Base-by-base conservation (phyloP, 1,284 basidiomycete species). In the Puccinia novopanici region DNA sequence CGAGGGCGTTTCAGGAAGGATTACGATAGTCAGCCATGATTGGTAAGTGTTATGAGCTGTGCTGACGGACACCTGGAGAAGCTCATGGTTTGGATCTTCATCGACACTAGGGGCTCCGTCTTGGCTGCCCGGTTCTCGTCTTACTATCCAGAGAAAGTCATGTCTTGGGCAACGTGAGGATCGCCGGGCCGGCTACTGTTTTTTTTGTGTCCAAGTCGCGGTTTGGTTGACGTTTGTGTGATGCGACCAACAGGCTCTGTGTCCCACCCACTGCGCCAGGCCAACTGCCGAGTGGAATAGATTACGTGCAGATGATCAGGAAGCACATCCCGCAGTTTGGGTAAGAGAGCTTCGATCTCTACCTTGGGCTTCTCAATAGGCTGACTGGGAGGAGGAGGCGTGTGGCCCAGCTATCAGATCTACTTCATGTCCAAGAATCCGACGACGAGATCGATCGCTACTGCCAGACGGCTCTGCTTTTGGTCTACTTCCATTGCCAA, bases 1-100 rank as follows among this genome's bases (percentile, higher is more conserved):
- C 54, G 59, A 67, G 42, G n/a, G 63, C 15, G 52, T 77, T 3
- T 30, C 24, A 13, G 37, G 15, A 24, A 68, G 54, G 42, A 65
- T 77, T 10, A 45, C 50, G n/a, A 50, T 77, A 42, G 17, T 77
- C 63, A 67, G 75, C 34, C 75, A 77, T 57, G 75, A 77, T 77
- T 77, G 61, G 75, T 77, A 19, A 27, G 75, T 70, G 42, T 68
- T 24, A 22, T 27, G 37, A 50, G 30, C 4, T n/a, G 19, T 50
- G 24, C 15, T 6, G 45, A 52, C 3, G 30, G 17, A 40, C 3
- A 37, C 37, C 40, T 34, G 34, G 34, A 34, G 34, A 34, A 12
- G 75, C 75, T 54, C 30, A 73, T 22, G 30, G 19, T 48, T 6
- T 0, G 9, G 5, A 50, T 30, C 2, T 13, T 15, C 24, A 8